Evolutionary conservation across 1,284 basidiomycete genomes (phyloP).

Genomic region (Gymnopus androsaceus): DNA sequence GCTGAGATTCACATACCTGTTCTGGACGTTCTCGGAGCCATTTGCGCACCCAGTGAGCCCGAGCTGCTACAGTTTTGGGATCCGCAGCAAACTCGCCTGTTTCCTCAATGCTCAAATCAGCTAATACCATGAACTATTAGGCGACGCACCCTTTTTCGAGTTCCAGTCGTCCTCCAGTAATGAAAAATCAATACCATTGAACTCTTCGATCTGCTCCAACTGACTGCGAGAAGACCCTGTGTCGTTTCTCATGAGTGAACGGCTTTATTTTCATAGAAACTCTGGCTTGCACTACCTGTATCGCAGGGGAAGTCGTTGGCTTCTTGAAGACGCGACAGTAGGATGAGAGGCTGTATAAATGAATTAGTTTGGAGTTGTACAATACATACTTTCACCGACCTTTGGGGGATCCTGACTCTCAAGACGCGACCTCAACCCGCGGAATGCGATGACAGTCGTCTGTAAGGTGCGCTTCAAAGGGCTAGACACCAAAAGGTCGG

Average conservation of each 20-base stretch:
- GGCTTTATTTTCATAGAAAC: too few species aligned
- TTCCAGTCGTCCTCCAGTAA: slow-evolving; percentile 34
- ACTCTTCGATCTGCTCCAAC: slow-evolving; percentile 34
- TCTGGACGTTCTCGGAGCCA: slow-evolving; percentile 35
- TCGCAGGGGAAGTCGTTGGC: slow-evolving; percentile 31
- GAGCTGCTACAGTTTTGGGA: slow-evolving; percentile 25
- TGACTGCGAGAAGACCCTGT: slow-evolving; percentile 31
- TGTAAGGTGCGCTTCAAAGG: slow-evolving; percentile 34
- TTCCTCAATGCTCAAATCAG: not conserved
- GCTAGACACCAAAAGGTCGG: slow-evolving; percentile 35
- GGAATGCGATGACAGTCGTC: slow-evolving; percentile 33
- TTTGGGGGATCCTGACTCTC: slow-evolving; percentile 30
- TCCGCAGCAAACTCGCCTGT: slow-evolving; percentile 27
- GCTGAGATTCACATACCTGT: slow-evolving; percentile 13
- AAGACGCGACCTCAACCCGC: slow-evolving; percentile 27
- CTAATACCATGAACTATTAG: not conserved
- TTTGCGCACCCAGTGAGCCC: slow-evolving; percentile 32
- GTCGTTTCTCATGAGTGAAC: too few species aligned
- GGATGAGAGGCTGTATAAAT: slow-evolving; percentile 19
- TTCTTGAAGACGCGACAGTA: slow-evolving; percentile 35
- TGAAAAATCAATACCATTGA: slow-evolving; percentile 32
- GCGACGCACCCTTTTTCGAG: slow-evolving; percentile 26
- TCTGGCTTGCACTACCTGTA: too few species aligned
- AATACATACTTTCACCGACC: not conserved
- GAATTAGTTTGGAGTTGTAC: not conserved